Conservation (phyloP, 2,329 filamentous ascomycete genomes). For the Aureobasidium zeae region DNA sequence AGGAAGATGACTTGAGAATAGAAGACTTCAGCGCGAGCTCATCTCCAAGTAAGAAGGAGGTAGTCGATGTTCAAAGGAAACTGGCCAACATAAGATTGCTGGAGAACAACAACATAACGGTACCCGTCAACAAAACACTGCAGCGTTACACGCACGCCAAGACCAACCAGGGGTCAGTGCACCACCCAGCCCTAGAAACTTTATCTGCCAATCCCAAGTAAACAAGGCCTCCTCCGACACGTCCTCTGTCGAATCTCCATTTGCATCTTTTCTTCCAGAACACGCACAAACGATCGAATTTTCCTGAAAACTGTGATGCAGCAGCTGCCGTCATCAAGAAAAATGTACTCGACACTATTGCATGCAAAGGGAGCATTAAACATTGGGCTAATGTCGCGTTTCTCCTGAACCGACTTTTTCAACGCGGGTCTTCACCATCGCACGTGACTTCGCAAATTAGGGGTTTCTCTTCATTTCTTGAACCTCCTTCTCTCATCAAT, state of each 20-base stretch:
- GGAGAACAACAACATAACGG: slow-evolving; percentile 10
- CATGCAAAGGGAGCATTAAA: not conserved
- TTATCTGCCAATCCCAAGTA: slow-evolving; percentile 6
- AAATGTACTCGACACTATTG: not conserved
- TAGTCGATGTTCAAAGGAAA: slow-evolving; percentile 9
- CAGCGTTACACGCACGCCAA: slow-evolving; percentile 8
- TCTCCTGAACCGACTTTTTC: not conserved
- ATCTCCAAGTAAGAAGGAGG: slow-evolving; percentile 11
- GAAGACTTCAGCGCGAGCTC: slow-evolving; percentile 11
- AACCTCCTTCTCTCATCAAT: too few species aligned
- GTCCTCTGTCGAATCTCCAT: not conserved
- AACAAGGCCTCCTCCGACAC: slow-evolving; percentile 6
- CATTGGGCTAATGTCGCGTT: not conserved
- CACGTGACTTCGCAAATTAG: slow-evolving; percentile 3
- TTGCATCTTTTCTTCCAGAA: not conserved
- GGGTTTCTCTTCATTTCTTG: too few species aligned
- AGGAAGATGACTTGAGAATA: slow-evolving; percentile 6
- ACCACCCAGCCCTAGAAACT: slow-evolving; percentile 1
- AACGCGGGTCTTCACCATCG: slow-evolving; percentile 8
- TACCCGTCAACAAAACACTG: slow-evolving; percentile 9
- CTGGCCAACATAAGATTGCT: slow-evolving; percentile 14
- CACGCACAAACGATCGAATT: slow-evolving; percentile 2
- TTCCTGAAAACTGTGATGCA: not conserved
- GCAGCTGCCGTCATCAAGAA: not conserved
- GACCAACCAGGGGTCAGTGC: not conserved